Evolutionary conservation across 257 asterid species (phyloP).

Genomic region (Coffea eugenioides): DNA sequence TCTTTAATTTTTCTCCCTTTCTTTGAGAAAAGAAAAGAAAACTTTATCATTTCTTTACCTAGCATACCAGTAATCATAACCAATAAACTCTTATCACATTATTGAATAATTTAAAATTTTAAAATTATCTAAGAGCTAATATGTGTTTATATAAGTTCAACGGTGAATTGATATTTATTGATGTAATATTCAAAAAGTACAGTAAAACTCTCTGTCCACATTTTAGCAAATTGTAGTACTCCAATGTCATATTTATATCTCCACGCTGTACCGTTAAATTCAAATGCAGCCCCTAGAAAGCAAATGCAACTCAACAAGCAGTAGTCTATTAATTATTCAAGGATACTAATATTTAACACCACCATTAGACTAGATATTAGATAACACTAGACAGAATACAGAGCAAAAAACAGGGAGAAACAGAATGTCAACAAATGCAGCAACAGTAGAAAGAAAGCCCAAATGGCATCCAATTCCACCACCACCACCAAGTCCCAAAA

Average conservation of each 20-base stretch:
- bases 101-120: too few species aligned
- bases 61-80: too few species aligned
- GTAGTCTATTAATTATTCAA: neutral
- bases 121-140: too few species aligned
- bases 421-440: conserved; percentile 18
- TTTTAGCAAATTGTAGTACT: too few species aligned
- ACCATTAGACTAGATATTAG: neutral
- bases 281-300: conserved; percentile 23
- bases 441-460: conserved; percentile 35
- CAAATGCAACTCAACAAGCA: neutral
- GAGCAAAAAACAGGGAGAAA: neutral
- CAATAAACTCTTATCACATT: too few species aligned
- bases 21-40: too few species aligned
- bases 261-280: conserved; percentile 34
- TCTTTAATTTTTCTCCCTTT: too few species aligned
- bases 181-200: too few species aligned
- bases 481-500: conserved; percentile 76
- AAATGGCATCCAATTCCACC: conserved; percentile 72
- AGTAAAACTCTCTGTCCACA: too few species aligned
- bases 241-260: neutral
- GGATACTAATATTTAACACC: neutral
- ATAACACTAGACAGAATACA: neutral
- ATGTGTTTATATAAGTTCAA: too few species aligned
- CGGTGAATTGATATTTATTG: too few species aligned
- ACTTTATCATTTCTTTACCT: too few species aligned